These are phyloP conservation scores for Verticillium nubilum DNA, from an alignment of 2,329 filamentous ascomycete species.

Conservation along the genomic window DNA sequence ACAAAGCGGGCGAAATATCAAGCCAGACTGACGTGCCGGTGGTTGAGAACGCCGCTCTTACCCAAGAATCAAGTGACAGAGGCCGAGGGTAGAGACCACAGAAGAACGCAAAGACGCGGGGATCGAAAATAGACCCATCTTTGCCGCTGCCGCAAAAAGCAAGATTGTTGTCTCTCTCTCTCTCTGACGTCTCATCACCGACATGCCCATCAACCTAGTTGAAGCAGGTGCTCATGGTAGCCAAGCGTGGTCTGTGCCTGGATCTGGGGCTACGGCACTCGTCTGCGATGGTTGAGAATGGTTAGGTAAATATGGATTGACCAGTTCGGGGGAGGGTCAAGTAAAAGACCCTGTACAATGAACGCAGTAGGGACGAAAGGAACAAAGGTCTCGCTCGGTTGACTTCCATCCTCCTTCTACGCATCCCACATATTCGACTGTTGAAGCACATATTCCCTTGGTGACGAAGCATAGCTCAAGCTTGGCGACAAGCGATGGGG, in stretches of 20 bases:
- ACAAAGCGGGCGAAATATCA: neutral
- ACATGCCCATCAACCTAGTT: neutral
- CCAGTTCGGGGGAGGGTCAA: neutral
- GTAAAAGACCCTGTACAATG: neutral
- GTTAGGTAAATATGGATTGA: neutral
- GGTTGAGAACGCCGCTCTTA: neutral
- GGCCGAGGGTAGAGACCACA: no score
- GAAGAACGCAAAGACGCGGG: no score
- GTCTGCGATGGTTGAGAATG: neutral
- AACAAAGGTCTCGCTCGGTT: neutral
- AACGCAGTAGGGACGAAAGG: neutral
- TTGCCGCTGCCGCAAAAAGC: no score
- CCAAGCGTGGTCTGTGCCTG: neutral
- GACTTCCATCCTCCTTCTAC: no score
- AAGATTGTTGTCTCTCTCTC: no score
- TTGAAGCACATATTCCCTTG: no score
- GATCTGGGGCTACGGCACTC: neutral
- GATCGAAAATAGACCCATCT: no score
- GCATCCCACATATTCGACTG: no score
- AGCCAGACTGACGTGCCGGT: neutral
- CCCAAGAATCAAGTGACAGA: no score
- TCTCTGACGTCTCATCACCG: neutral
- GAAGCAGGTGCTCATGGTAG: neutral
- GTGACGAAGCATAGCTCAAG: no score
- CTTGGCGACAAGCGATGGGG: no score